Evolutionary conservation across 2,329 filamentous ascomycete genomes (phyloP).

Genomic region (Aspergillus sp.): DNA sequence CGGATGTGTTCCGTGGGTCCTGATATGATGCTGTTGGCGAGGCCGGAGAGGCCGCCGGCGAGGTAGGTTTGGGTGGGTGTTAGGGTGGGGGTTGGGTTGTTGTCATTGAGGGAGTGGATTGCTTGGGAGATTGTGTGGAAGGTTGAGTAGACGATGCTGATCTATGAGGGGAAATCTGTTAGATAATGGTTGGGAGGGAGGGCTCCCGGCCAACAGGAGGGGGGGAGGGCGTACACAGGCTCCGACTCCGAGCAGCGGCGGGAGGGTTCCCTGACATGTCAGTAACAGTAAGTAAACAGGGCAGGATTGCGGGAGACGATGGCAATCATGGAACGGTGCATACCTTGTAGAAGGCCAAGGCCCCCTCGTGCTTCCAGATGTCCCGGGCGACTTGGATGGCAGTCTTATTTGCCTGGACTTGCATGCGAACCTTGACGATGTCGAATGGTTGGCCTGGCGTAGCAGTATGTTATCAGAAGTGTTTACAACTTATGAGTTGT

Average conservation of each 20-base stretch:
- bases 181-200: no score
- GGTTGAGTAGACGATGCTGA: slow-evolving; percentile 87
- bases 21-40: slow-evolving; percentile 82
- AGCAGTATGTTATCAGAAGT: no score
- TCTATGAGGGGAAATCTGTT: slow-evolving; percentile 30
- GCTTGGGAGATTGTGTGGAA: slow-evolving; percentile 84
- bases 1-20: slow-evolving; percentile 92
- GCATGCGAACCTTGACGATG: slow-evolving; percentile 92
- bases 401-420: slow-evolving; percentile 73
- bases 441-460: slow-evolving; percentile 65
- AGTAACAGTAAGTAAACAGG: background rate
- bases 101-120: slow-evolving; percentile 70
- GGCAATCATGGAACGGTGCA: background rate
- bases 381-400: slow-evolving; percentile 74
- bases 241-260: slow-evolving; percentile 86
- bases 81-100: slow-evolving; percentile 21
- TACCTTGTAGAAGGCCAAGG: slow-evolving; percentile 80
- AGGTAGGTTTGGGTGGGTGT: slow-evolving; percentile 70
- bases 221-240: slow-evolving; percentile 71
- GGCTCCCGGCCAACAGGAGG: background rate
- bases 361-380: slow-evolving; percentile 81
- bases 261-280: slow-evolving; percentile 74
- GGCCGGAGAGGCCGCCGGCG: slow-evolving; percentile 82
- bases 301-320: no score
- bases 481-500: no score